Conservation (phyloP, 116 monocot genomes). For the Dioscorea cayenensis region DNA sequence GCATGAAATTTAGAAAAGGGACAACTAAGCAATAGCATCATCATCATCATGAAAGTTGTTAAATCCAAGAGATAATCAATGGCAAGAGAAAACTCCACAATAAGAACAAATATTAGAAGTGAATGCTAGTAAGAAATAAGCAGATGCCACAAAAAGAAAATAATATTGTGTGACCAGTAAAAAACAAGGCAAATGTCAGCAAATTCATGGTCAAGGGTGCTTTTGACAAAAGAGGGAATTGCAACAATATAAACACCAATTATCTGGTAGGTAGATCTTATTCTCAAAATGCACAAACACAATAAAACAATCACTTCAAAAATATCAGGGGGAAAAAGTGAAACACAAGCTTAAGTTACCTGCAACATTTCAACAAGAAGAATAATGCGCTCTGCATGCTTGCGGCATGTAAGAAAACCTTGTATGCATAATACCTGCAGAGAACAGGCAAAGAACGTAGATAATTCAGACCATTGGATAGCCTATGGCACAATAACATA, state of each 20-base stretch:
- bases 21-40: not conserved
- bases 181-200: too few relatives aligned
- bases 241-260: not conserved
- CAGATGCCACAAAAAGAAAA: too few relatives aligned
- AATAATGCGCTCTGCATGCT: constrained; percentile 96
- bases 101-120: not conserved
- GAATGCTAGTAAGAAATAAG: too few relatives aligned
- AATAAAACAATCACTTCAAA: not conserved
- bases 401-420: constrained; percentile 97
- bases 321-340: not conserved
- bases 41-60: not conserved
- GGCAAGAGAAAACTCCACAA: not conserved
- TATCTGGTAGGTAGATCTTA: not conserved
- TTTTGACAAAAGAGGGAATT: not conserved
- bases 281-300: not conserved
- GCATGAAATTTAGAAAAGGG: too few relatives aligned
- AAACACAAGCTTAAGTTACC: constrained; percentile 31
- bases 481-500: not conserved
- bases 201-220: not conserved
- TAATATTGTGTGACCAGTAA: too few relatives aligned
- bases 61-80: not conserved
- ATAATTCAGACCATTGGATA: not conserved
- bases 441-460: constrained; percentile 3
- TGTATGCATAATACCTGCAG: constrained; percentile 92
- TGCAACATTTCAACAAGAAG: constrained; percentile 98